phyloP scores from a whole-genome alignment of 257 asterid genomes.

The Nemophila menziesii region DNA sequence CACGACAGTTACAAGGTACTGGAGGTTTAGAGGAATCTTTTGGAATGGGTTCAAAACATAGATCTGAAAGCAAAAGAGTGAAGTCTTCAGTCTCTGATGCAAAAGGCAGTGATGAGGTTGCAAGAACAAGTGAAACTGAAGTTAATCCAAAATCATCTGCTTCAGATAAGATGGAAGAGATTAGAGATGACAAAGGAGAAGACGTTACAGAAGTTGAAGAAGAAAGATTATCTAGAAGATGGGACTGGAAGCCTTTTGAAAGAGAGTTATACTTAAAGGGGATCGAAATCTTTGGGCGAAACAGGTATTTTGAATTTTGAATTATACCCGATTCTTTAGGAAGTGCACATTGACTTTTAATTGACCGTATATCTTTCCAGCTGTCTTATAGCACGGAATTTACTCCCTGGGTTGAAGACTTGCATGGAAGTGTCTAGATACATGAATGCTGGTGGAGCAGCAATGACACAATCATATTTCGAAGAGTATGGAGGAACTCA shows the following conservation, averaged over 20 bases:
- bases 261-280: slow-evolving; percentile 84
- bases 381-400: slow-evolving; percentile 84
- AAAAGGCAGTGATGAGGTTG: slow-evolving; percentile 13
- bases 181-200: slow-evolving; percentile 22
- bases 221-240: slow-evolving; percentile 13
- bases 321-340: not conserved
- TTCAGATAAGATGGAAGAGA: slow-evolving; percentile 16
- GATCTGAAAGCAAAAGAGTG: slow-evolving; percentile 28
- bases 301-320: slow-evolving; percentile 50
- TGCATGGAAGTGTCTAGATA: slow-evolving; percentile 71
- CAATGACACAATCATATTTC: slow-evolving; percentile 24
- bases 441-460: slow-evolving; percentile 58
- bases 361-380: slow-evolving; percentile 24
- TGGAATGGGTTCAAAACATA: slow-evolving; percentile 21
- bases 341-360: not conserved
- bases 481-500: slow-evolving; percentile 46
- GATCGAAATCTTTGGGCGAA: slow-evolving; percentile 84
- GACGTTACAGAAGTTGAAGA: slow-evolving; percentile 19
- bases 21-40: slow-evolving; percentile 23
- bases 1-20: slow-evolving; percentile 24
- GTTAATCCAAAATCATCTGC: slow-evolving; percentile 16
- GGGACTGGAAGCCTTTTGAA: slow-evolving; percentile 77
- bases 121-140: slow-evolving; percentile 25
- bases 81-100: slow-evolving; percentile 28
- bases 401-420: slow-evolving; percentile 84